Base-by-base conservation (phyloP, 2,329 filamentous ascomycete genomes). In the Monosporascus sp. region DNA sequence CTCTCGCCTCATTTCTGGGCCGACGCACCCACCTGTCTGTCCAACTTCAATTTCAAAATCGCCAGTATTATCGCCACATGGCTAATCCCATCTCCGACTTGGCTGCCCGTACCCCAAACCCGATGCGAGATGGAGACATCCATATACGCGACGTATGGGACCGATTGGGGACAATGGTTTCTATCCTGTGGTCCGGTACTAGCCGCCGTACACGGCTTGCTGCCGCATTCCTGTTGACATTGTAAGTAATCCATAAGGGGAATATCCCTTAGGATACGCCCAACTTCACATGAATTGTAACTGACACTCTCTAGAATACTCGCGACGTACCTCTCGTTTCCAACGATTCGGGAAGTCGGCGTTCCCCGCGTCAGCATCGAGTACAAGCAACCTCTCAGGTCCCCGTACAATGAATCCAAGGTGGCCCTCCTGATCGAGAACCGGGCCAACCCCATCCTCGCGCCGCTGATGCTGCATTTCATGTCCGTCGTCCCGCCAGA, bases 391-490 rank as follows among this genome's bases (percentile, higher is more conserved):
- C 60, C 62, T 17, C 31, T 20, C 7, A 60, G 58, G 36, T 67
- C 71, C 27, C 68, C 67, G 11, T 77, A 70, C 67, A 79, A 82
- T 61, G 68, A 71, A 49, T 75, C 71, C 57, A 82, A 82, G 63
- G 71, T 83, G 38, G 81, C 79, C 34, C 73, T 84, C 11, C 71
- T 84, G 20, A 75, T 84, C 55, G 80, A 83, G 63, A 76, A 76
- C 65, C 76, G 80, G 1, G 62, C 75, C 2, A 71, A 73, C 37
- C 72, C 78, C 3, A 68, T 76, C 56, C 73, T 83, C 43, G 78
- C 78, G 3, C 79, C 80, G 1, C 69, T 81, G 40, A 69, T 82
- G 65, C 71, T 82, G 24, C 80, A 83, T 63, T 80, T 82, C 68
- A 81, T 81, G 58, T 71, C 76, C 4, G 77, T 82, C 20, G 75